Base-by-base conservation (phyloP, 2,329 filamentous ascomycete species). In the Emergomyces orientalis region DNA sequence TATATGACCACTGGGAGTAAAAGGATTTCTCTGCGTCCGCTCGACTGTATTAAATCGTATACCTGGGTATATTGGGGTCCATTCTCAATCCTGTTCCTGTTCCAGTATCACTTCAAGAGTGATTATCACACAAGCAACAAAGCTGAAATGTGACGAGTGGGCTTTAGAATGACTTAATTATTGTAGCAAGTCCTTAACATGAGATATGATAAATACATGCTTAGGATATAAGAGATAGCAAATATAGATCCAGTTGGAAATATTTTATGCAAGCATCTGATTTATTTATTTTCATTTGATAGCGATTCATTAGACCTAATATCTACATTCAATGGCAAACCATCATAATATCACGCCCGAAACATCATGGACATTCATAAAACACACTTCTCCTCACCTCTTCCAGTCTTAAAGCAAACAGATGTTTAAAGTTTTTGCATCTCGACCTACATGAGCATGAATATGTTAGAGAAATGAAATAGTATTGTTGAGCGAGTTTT, bases 381-480 rank as follows among this genome's bases (percentile, higher is more conserved):
- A 27, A 55, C 30, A 8, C 52, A 34, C 14, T 55, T 41, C n/a
- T 30, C 34, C 14, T 14, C 32, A 34, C 27, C 14, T 14, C 30
- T 37, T 22, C 22, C 55, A 43, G 32, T 43, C 34, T 19, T 58
- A 39, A 27, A 13, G n/a, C 32, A 54, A 54, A 54, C n/a, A 64
- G 65, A 52, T 63, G 69, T 71, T 86, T 91, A 97, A 81, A 93
- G 82, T 84, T 95, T 95, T 84, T 91, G 87, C 91, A 95, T 95
- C 76, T 90, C 90, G 79, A 81, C 80, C 80, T 80, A 55, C 64
- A 64, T 19, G 32, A 64, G 55, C 64, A 64, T 22, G 32, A 64
- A 63, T 47, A 39, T 52, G 51, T 70, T 65, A 64, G 67, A 70
- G 66, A 66, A 56, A 55, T 49, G 25, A 22, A 25, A 37, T 47